Evolutionary conservation across 2,329 filamentous ascomycete genomes (phyloP), one percentile per base, ranked within the genome.

Genomic region (Trichophyton equinum): DNA sequence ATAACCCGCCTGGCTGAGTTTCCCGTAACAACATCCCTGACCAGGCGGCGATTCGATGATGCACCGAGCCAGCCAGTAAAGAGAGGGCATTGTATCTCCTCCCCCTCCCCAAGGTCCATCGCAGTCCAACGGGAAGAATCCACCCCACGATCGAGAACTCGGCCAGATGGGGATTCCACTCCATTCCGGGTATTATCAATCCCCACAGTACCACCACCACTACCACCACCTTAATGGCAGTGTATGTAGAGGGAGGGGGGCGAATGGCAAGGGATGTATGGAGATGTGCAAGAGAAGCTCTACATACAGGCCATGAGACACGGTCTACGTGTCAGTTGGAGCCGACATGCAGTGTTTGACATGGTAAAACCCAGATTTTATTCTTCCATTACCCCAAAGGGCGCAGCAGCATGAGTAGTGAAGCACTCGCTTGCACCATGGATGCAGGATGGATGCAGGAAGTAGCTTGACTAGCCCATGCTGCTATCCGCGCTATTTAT

Each of bases 291-390:
- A 30, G 27, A 53, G 51, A 55, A 55, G 27, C 27, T 30, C 51
- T 27, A 33, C 20, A 20, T 47, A 51, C 51, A 55, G 51, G 51
- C 51, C 51, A 55, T 55, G 30, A 55, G n/a, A 55, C 51, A 55
- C 25, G 27, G 27, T 55, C 51, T 33, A 55, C 51, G 51, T 55
- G 51, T 33, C 51, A 36, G 30, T 18, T 36, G 13, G 51, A 55
- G 27, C n/a, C 27, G 18, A 55, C 51, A 55, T 55, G 51, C 51
- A 55, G 51, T 13, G 51, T 36, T 36, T 3, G 51, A 55, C 51
- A 55, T 55, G 51, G 51, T 20, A 33, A n/a, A 38, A 13, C 51
- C 30, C 20, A 25, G 13, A 36, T 18, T 30, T 55, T n/a, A 8
- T 44, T 44, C 15, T 44, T 44, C 7, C 40, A 7, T 18, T 44